Base-by-base conservation (phyloP, 2,329 filamentous ascomycete species). In the Zalaria sp. region DNA sequence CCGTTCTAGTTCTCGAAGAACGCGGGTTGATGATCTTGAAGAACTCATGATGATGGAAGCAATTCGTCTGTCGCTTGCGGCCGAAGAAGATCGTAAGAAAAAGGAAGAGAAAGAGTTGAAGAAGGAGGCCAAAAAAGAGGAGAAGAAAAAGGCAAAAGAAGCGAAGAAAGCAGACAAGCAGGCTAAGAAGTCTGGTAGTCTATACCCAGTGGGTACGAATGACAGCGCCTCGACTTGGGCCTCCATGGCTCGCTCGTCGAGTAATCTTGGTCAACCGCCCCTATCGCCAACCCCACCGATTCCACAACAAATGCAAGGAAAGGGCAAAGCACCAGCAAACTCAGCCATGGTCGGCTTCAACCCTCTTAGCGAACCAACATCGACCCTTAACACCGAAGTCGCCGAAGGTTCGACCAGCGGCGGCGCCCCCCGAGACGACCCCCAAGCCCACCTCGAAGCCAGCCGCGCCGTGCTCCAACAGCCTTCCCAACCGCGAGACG, bases 21-120 rank as follows among this genome's bases (percentile, higher is more conserved):
- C 62, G 43, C 72, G 85, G 27, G 77, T 93, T 56, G 85, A 93
- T 25, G 88, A 96, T 51, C 71, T 96, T 0, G 91, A 98, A 58
- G 89, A 94, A 38, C 83, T 98, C 68, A 98, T 98, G 91, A 87
- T 96, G 69, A 86, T 91, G 71, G 91, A 98, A 59, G 91, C 91
- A 0, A 93, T 98, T 38, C 73, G 91, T 34, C 62, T 94, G 27
- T 94, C 87, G 38, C 68, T 98, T n/a, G 87, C 83, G 0, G 81
- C 85, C 1, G 91, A 98, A 58, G 89, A 96, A 54, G 89, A 96
- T 35, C 75, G 89, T n/a, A 83, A 86, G 51, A 81, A 75, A 37
- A 91, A 85, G 54, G 80, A 83, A 38, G 84, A 91, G 39, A 89
- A 88, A 57, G 83, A 86, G 44, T 72, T 74, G 0, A 73, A 72